A percentile compares a stretch with the other conserved stretches of the same genome.
Conservation (phyloP, 768 basidiomycete species). For the Pleurotus sapidus region DNA sequence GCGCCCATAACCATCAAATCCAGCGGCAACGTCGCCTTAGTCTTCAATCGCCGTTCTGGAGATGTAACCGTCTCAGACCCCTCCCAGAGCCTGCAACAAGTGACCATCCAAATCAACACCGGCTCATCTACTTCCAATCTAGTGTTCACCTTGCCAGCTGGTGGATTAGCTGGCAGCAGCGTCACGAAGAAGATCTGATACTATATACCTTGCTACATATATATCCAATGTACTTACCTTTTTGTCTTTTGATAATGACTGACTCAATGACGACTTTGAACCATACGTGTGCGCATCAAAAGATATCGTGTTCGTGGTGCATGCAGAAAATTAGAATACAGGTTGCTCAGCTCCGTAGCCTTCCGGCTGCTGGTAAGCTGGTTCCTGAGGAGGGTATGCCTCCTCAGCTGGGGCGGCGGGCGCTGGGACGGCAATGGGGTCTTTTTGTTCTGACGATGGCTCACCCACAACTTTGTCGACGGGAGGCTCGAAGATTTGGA, state of each 20-base stretch:
- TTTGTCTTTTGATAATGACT: conserved; percentile 10
- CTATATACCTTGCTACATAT: neutral
- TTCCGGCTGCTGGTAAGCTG: conserved; percentile 38
- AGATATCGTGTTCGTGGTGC: neutral
- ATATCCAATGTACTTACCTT: conserved; percentile 13
- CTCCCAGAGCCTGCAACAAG: conserved; percentile 44
- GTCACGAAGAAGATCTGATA: conserved; percentile 22
- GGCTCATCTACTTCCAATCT: conserved; percentile 24
- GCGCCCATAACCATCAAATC: conserved; percentile 30
- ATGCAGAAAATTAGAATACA: conserved; percentile 49
- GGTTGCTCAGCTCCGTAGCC: conserved; percentile 39
- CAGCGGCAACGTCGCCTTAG: conserved; percentile 40
- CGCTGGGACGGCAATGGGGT: conserved; percentile 54
- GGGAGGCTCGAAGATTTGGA: conserved; percentile 85
- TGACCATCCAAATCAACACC: conserved; percentile 34
- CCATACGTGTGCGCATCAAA: no score
- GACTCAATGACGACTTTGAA: neutral
- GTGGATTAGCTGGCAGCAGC: conserved; percentile 51
- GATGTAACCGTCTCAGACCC: conserved; percentile 63
- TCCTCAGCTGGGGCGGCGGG: conserved; percentile 53
- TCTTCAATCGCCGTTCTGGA: conserved; percentile 38
- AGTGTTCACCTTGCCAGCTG: conserved; percentile 39
- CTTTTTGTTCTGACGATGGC: conserved; percentile 87
- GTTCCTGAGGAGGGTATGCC: conserved; percentile 40
- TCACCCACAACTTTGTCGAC: conserved; percentile 88